Evolutionary conservation across 23 red algal genomes (phyloP), one percentile per base, ranked within the genome.

Genomic region (Agarophyton chilense): DNA sequence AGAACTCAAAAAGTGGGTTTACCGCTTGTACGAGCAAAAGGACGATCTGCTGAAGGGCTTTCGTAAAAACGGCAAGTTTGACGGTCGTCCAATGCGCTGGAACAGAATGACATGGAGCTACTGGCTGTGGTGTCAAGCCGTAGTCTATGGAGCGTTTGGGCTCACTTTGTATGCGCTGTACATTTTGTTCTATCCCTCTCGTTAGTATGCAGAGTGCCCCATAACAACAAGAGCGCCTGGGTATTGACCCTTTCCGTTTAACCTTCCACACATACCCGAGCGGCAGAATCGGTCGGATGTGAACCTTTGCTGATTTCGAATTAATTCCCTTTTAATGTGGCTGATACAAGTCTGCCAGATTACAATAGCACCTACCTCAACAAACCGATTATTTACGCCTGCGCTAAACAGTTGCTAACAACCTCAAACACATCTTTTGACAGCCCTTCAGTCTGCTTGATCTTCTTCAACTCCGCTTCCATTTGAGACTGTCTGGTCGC

Each of bases 401-500:
- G 67, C 40, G 51, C 81, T 22, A 98, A 79, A 36, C 71, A 94
- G 75, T 93, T 98, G 52, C 57, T 82, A 19, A 95, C 70, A 51
- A 98, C 81, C 79, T 98, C 96, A 52, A 79, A 93, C 36, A 98
- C 93, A 57, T 98, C 96, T 55, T 81, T 91, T 45, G 96, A 98
- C 24, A 98, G 73, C 25, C 72, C 60, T 41, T 89, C 51, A 9
- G 60, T 94, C 51, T 38, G 44, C 62, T 81, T 90, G 35, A 98
- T 90, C 24, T 81, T 77, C 41, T 89, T 84, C 53, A 98, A 70
- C 71, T 95, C 83, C 33, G 76, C 50, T 63, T 90, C 74, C 94
- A 98, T 95, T 31, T 81, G 73, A 16, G 36, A 34, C 47, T 93
- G 93, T 41, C 87, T 76, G 22, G 62, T 55, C 80, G 51, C 41